A percentile compares a stretch with the other conserved stretches of the same genome.
These are phyloP conservation scores for Clonostachys rhizophaga DNA, from an alignment of 2,329 filamentous ascomycete genomes.

Conservation along the genomic window DNA sequence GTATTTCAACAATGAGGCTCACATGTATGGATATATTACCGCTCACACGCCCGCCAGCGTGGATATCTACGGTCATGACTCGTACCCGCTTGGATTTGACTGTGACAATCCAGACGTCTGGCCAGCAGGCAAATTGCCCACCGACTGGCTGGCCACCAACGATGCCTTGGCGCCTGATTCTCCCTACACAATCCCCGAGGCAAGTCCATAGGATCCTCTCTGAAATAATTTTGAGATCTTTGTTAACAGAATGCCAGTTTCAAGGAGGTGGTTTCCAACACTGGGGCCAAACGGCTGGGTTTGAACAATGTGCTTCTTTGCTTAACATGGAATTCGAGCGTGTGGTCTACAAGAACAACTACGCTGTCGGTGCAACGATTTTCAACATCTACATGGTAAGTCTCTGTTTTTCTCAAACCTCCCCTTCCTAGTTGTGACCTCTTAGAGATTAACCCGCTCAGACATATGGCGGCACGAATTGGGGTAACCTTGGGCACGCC, in stretches of 20 bases:
- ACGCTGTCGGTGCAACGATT: constrained; percentile 57
- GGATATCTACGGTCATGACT: constrained; percentile 4
- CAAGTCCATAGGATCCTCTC: constrained; percentile 12
- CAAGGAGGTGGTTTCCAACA: constrained; percentile 70
- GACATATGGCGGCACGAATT: constrained; percentile 71
- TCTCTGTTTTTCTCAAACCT: neutral
- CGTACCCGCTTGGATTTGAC: constrained; percentile 38
- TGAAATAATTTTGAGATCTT: neutral
- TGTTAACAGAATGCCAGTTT: constrained; percentile 33
- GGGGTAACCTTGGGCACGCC: constrained; percentile 67
- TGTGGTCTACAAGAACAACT: constrained; percentile 71
- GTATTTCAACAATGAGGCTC: constrained; percentile 61
- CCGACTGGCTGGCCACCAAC: constrained; percentile 48
- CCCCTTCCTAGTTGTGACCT: neutral
- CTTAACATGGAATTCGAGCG: constrained; percentile 65
- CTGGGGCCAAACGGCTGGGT: constrained; percentile 65
- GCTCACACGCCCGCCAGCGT: constrained; percentile 23
- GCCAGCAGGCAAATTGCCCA: constrained; percentile 46
- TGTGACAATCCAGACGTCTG: constrained; percentile 2
- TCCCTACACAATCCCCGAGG: constrained; percentile 61
- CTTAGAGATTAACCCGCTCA: constrained; percentile 8
- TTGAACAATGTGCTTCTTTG: constrained; percentile 59
- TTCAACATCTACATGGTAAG: constrained; percentile 68
- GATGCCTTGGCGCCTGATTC: constrained; percentile 58
- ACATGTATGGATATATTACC: constrained; percentile 34